Evolutionary conservation across 2,329 filamentous ascomycete species (phyloP).

Genomic region (Aspergillus fumigatus): DNA sequence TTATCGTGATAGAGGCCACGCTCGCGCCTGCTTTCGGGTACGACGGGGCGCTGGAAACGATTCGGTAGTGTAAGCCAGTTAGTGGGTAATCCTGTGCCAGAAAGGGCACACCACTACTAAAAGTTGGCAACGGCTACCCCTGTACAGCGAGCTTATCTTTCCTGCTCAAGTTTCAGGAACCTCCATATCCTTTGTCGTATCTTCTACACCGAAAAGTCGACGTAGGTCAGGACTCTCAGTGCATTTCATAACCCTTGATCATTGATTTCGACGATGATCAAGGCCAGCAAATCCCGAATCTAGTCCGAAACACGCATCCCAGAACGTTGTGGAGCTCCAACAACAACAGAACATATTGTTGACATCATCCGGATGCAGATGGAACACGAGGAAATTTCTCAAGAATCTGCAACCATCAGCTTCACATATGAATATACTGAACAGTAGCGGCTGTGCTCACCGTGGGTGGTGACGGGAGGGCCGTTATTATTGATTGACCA

Average conservation of each 20-base stretch:
- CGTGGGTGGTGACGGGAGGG: conserved; percentile 21
- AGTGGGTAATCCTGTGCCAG: not conserved
- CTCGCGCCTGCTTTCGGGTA: not conserved
- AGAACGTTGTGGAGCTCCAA: not conserved
- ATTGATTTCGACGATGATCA: not conserved
- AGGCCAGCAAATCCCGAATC: not conserved
- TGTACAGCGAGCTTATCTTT: not conserved
- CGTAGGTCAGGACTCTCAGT: no score
- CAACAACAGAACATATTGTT: not conserved
- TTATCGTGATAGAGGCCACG: not conserved
- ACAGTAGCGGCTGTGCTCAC: conserved; percentile 1
- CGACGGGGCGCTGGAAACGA: not conserved
- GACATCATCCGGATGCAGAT: not conserved
- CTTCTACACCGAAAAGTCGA: no score
- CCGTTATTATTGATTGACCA: conserved; percentile 22
- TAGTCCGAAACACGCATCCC: not conserved
- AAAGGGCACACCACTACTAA: not conserved
- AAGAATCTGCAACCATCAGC: not conserved
- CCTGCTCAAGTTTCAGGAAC: not conserved
- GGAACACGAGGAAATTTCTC: not conserved
- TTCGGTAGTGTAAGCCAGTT: not conserved
- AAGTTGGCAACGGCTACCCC: not conserved
- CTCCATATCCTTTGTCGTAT: no score
- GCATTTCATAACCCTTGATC: not conserved
- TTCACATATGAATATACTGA: not conserved